Percentiles rank a stretch among this genome's conserved stretches.
These are phyloP conservation scores for Centrapalus pauciflorus DNA, from an alignment of 129 eudicot genomes.

Conservation along the genomic window DNA sequence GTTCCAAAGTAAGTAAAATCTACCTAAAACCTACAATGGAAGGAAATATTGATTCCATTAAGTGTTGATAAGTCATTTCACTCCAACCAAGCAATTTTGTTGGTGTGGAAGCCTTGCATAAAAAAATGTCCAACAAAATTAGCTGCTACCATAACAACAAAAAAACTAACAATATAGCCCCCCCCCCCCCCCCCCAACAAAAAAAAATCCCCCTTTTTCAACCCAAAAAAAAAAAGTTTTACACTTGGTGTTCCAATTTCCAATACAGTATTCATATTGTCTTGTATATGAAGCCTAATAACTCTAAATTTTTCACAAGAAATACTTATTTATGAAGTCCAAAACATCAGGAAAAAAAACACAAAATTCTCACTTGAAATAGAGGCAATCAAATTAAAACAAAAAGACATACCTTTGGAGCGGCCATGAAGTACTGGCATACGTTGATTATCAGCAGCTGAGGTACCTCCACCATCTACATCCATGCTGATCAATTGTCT, in stretches of 20 bases:
- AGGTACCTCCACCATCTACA: constrained; percentile 23
- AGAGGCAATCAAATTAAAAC: not conserved
- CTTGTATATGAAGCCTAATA: not conserved
- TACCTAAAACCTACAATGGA: not conserved
- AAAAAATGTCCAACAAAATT: too few relatives aligned
- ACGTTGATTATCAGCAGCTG: constrained; percentile 14
- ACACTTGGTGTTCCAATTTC: too few relatives aligned
- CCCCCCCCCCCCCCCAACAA: too few relatives aligned
- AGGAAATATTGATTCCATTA: not conserved
- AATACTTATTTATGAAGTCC: not conserved
- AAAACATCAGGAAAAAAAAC: not conserved
- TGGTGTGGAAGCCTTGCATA: too few relatives aligned
- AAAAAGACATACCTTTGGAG: constrained; percentile 22
- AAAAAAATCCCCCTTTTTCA: not conserved
- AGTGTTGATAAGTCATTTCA: not conserved
- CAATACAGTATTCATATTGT: not conserved
- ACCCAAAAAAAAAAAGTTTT: not conserved
- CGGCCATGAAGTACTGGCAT: constrained; percentile 24
- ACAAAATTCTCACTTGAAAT: not conserved
- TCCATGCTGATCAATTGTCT: constrained; percentile 27
- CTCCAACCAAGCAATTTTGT: not conserved
- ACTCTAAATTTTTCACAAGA: not conserved
- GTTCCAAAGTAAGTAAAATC: not conserved
- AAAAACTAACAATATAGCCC: too few relatives aligned
- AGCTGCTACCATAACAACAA: too few relatives aligned